phyloP scores from a whole-genome alignment of 2,329 filamentous ascomycete genomes.

The Curvularia hawaiiensis region DNA sequence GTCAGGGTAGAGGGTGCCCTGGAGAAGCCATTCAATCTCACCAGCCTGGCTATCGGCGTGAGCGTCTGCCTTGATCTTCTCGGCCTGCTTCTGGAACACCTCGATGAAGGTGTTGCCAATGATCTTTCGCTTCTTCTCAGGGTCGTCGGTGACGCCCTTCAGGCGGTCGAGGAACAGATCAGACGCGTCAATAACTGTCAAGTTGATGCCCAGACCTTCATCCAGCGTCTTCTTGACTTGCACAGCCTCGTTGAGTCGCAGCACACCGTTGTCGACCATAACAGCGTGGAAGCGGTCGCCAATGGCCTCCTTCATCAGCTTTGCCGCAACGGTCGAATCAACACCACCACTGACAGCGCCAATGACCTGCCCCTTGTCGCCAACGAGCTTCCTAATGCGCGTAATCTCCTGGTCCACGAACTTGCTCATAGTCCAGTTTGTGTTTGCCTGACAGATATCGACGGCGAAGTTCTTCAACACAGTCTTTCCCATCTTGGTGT shows the following conservation, averaged over 20 bases:
- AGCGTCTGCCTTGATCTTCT: slow-evolving; percentile 73
- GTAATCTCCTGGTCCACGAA: slow-evolving; percentile 82
- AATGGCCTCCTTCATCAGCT: slow-evolving; percentile 86
- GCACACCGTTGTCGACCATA: slow-evolving; percentile 82
- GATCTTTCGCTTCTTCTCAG: slow-evolving; percentile 89
- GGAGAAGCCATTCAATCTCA: slow-evolving; percentile 83
- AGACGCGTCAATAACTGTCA: slow-evolving; percentile 82
- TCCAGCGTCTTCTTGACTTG: slow-evolving; percentile 80
- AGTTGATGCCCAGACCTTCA: slow-evolving; percentile 83
- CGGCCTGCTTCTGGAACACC: slow-evolving; percentile 80
- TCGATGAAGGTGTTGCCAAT: slow-evolving; percentile 84
- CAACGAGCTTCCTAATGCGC: slow-evolving; percentile 81
- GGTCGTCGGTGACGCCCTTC: slow-evolving; percentile 72
- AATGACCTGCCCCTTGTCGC: slow-evolving; percentile 80
- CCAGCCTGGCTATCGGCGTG: slow-evolving; percentile 70
- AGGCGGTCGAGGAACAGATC: slow-evolving; percentile 79
- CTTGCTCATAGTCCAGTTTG: slow-evolving; percentile 84
- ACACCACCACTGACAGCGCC: slow-evolving; percentile 83
- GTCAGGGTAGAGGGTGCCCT: slow-evolving; percentile 83
- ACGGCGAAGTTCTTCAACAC: slow-evolving; percentile 84
- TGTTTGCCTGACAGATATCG: slow-evolving; percentile 75
- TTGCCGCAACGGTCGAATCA: slow-evolving; percentile 85
- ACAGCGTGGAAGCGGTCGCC: slow-evolving; percentile 83
- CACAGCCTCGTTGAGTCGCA: slow-evolving; percentile 84
- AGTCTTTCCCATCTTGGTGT: slow-evolving; percentile 71